phyloP scores from a whole-genome alignment of 2,329 filamentous ascomycete genomes.

The Colletotrichum abscissum region DNA sequence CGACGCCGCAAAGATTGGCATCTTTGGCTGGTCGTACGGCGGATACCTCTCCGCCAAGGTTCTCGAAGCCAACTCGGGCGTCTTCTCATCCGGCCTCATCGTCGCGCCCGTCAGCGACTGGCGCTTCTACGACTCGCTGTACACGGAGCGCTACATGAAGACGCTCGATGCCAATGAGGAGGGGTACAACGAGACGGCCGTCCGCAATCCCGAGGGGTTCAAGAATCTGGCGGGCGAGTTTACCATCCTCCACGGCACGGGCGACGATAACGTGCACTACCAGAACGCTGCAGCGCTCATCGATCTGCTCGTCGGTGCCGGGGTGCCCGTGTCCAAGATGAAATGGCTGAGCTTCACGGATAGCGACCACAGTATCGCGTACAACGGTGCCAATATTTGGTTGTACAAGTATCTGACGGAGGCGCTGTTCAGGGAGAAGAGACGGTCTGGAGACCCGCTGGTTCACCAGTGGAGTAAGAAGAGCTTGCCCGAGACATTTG shows the following conservation, averaged over 20 bases:
- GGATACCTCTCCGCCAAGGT: constrained; percentile 76
- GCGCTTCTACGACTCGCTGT: constrained; percentile 78
- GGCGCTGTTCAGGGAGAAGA: constrained; percentile 71
- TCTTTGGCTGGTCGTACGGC: constrained; percentile 77
- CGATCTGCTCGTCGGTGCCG: constrained; percentile 69
- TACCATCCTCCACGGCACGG: constrained; percentile 73
- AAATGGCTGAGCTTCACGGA: constrained; percentile 75
- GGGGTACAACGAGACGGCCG: constrained; percentile 71
- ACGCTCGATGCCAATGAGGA: constrained; percentile 63
- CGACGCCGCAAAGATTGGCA: constrained; percentile 69
- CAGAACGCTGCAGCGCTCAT: constrained; percentile 72
- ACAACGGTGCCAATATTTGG: constrained; percentile 65
- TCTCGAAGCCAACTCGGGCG: constrained; percentile 69
- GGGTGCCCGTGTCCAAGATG: constrained; percentile 71
- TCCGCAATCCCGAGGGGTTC: constrained; percentile 69
- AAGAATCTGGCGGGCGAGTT: constrained; percentile 70
- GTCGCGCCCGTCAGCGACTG: constrained; percentile 76
- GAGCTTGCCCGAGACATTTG: constrained; percentile 14
- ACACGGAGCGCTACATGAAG: constrained; percentile 81
- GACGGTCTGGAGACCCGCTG: constrained; percentile 49
- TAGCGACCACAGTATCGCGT: constrained; percentile 70
- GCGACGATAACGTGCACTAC: constrained; percentile 79
- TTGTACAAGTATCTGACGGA: constrained; percentile 73
- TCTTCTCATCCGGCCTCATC: constrained; percentile 72
- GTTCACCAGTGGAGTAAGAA: constrained; percentile 50